Base-by-base conservation (phyloP, 352 stramenopile genomes). In the Globisporangium solare region DNA sequence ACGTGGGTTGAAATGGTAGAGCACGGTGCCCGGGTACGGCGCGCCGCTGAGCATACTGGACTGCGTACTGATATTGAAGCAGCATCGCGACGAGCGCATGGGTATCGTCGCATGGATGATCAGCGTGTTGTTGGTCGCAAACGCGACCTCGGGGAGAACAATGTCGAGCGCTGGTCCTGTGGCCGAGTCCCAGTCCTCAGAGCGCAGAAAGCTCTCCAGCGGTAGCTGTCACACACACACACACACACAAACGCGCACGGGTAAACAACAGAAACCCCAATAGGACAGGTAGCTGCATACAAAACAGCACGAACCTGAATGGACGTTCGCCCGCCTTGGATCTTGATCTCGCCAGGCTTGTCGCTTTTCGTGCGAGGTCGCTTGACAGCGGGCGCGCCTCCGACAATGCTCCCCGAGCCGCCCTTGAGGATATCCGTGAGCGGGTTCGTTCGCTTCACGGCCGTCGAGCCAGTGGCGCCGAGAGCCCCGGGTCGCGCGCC, bases 81-180 rank as follows among this genome's bases (percentile, higher is more conserved):
- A 90, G 59, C 73, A 93, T 12, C 79, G 74, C 11, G 72, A 74
- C 17, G 81, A 87, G 20, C 76, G 67, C 22, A 68, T 51, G 2
- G 80, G 79, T 56, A 93, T 72, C 12, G 79, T 91, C 20, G 76
- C 81, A 56, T 93, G 80, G 18, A 93, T 77, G 54, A 93, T 83
- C 31, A 93, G 68, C 68, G 83, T 93, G 67, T 93, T 93, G 54
- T 93, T 93, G 37, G 83, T 90, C 6, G 75, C 75, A 51, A 93
- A 91, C 8, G 80, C 83, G 8, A 88, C 71, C 64, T 90, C 81
- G 0, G 83, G 75, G 1, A 93, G 71, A 47, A 86, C 76, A 11
- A 93, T 57, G 53, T 88, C 75, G 20, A 93, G 58, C 15, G 81
- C 68, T 0, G 74, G 69, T 1, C 67, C 70, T 0, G 68, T 83